A percentile compares a stretch with the other conserved stretches of the same genome.
These are phyloP conservation scores for Starmerella geochares DNA, from an alignment of 805 yeast genomes.

Conservation along the genomic window DNA sequence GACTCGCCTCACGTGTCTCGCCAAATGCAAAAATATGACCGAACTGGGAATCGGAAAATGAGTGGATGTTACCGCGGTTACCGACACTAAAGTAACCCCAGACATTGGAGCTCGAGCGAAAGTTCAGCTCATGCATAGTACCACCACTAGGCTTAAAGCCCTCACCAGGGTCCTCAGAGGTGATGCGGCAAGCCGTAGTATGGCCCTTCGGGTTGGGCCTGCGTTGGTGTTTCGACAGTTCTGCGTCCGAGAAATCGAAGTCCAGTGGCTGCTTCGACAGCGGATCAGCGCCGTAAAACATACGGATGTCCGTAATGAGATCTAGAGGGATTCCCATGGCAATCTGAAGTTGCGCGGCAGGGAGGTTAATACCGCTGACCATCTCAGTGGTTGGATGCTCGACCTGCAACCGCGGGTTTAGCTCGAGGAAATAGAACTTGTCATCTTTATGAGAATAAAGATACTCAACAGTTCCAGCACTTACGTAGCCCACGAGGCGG, in stretches of 20 bases:
- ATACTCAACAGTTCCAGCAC: conserved; percentile 99
- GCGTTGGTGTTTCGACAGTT: conserved; percentile 68
- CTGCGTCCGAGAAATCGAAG: conserved; percentile 70
- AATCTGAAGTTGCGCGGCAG: conserved; percentile 96
- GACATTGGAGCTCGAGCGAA: conserved; percentile 92
- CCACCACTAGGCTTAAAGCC: conserved; percentile 99
- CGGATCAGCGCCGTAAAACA: conserved; percentile 91
- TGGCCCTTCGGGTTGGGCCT: conserved; percentile 95
- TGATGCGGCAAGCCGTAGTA: conserved; percentile 97
- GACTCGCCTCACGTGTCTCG: conserved; percentile 93
- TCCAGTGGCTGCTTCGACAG: conserved; percentile 84
- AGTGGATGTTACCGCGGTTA: conserved; percentile 92
- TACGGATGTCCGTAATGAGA: conserved; percentile 83
- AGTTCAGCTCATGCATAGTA: conserved; percentile 87
- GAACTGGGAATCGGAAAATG: conserved; percentile 95
- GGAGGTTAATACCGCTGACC: conserved; percentile 97
- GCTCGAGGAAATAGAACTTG: conserved; percentile 89
- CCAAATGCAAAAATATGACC: conserved; percentile 99
- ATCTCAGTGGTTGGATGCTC: conserved; percentile 99
- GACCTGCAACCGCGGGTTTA: conserved; percentile 97
- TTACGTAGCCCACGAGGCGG: conserved; percentile 90
- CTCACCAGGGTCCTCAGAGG: conserved; percentile 98
- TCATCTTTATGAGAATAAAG: conserved; percentile 88
- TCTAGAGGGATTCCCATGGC: conserved; percentile 99
- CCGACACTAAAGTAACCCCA: conserved; percentile 99